Base-by-base conservation (phyloP, 2,329 filamentous ascomycete genomes). In the Botryotinia globosa region DNA sequence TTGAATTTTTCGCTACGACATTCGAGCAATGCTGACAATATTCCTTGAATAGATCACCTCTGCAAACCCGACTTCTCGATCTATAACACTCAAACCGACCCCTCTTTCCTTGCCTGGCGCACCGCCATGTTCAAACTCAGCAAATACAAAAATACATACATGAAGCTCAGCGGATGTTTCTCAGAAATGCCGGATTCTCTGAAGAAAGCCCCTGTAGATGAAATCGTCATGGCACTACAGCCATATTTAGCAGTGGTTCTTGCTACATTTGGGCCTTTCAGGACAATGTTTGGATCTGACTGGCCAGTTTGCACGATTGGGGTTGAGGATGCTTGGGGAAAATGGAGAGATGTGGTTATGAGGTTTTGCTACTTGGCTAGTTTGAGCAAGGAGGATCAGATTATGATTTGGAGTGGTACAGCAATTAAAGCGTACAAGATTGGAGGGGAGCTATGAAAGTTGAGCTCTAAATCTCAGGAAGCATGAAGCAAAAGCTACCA, bases 101-200 rank as follows among this genome's bases (percentile, higher is more conserved):
- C 79, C 3, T 73, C 73, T 39, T 94, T 92, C 81, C 82, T 87
- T 72, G 87, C 87, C 72, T 97, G 93, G 93, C 88, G 88, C 72
- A 85, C 86, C 22, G 86, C 89, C 74, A 89, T 97, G 79, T 88
- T 88, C 77, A 85, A 87, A 14, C 89, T 97, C 78, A 88, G 90
- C 77, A 86, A 86, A 73, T 88, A 88, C 80, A 83, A 85, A 66
- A 87, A 85, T 68, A 89, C 91, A n/a, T 97, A 92, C 84, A 92
- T 98, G 87, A 97, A 98, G 84, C 87, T 98, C n/a, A 95, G 92
- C 0, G 95, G 95, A 12, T 88, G 87, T 64, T 94, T 98, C 81
- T 90, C 91, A 29, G 93, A 97, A 83, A 90, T 98, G 82, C 86
- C 84, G 0, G 84, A 85, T 64, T 81, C 84, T 18, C 83, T 90